Conservation (phyloP, 129 eudicot species). For the Artemisia annua region DNA sequence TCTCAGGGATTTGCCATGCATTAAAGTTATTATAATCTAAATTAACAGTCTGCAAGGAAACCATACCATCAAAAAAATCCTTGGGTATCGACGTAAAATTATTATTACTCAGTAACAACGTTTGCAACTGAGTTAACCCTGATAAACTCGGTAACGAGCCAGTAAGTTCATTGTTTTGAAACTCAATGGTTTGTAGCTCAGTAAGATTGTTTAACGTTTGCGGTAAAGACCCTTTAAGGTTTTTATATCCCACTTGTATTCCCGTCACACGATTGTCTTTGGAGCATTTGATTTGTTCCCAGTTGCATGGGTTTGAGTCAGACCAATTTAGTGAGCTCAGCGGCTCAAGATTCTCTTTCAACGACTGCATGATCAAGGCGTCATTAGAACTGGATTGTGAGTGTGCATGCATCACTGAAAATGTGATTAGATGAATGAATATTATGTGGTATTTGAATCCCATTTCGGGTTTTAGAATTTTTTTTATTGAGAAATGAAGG, state of each 20-base stretch:
- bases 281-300: conserved; percentile 45
- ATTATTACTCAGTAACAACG: conserved; percentile 38
- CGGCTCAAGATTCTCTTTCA: conserved; percentile 42
- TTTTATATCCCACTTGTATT: conserved; percentile 26
- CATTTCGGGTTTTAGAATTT: conserved; percentile 27
- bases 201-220: conserved; percentile 34
- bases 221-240: conserved; percentile 35
- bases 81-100: conserved; percentile 37
- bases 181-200: conserved; percentile 38
- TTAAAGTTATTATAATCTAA: conserved; percentile 29
- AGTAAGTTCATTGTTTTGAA: conserved; percentile 41
- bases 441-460: conserved; percentile 12
- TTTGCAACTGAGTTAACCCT: conserved; percentile 49
- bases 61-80: conserved; percentile 37
- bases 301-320: conserved; percentile 52
- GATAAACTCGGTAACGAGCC: conserved; percentile 51
- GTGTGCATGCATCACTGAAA: conserved; percentile 25
- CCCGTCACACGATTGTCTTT: conserved; percentile 29
- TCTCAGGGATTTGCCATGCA: conserved; percentile 26
- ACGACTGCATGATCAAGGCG: conserved; percentile 45
- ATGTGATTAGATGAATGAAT: neutral
- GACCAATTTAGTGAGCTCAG: conserved; percentile 51
- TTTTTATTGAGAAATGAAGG: neutral
- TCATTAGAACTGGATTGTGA: conserved; percentile 45
- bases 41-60: conserved; percentile 29